phyloP scores from a whole-genome alignment of 495 filamentous ascomycete genomes.

The Penicillium soppii region DNA sequence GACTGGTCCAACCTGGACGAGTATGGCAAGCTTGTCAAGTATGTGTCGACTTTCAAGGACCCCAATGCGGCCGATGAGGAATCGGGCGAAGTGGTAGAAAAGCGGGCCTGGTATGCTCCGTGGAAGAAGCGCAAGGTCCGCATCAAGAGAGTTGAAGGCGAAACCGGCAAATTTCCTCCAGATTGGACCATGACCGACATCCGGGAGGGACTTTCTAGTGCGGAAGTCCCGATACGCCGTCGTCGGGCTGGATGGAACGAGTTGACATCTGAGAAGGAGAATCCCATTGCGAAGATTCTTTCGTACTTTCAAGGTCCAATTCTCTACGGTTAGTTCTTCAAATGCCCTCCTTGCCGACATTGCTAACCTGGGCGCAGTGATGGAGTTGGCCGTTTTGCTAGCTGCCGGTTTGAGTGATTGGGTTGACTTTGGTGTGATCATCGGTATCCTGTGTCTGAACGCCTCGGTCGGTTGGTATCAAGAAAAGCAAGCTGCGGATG shows the following conservation, averaged over 20 bases:
- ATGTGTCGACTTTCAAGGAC: constrained; percentile 63
- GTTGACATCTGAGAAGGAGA: constrained; percentile 69
- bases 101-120: constrained; percentile 51
- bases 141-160: constrained; percentile 31
- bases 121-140: constrained; percentile 59
- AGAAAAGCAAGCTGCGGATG: constrained; percentile 80
- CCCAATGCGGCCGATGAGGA: constrained; percentile 27
- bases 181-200: constrained; percentile 75
- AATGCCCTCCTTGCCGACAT: background rate
- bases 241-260: constrained; percentile 70
- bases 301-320: constrained; percentile 78
- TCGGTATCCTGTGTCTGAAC: constrained; percentile 74
- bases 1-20: constrained; percentile 44
- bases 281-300: constrained; percentile 68
- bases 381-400: constrained; percentile 76
- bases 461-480: constrained; percentile 79
- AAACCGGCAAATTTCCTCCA: constrained; percentile 53
- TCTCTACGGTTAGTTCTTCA: constrained; percentile 63
- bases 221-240: constrained; percentile 58
- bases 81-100: constrained; percentile 30
- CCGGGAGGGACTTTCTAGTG: constrained; percentile 53
- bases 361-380: constrained; percentile 54
- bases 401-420: constrained; percentile 74
- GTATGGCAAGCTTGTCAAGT: constrained; percentile 59
- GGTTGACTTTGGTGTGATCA: constrained; percentile 83